A percentile compares a stretch with the other conserved stretches of the same genome.
These are phyloP conservation scores for Russula ochroleuca DNA, from an alignment of 768 basidiomycete species.

Conservation along the genomic window DNA sequence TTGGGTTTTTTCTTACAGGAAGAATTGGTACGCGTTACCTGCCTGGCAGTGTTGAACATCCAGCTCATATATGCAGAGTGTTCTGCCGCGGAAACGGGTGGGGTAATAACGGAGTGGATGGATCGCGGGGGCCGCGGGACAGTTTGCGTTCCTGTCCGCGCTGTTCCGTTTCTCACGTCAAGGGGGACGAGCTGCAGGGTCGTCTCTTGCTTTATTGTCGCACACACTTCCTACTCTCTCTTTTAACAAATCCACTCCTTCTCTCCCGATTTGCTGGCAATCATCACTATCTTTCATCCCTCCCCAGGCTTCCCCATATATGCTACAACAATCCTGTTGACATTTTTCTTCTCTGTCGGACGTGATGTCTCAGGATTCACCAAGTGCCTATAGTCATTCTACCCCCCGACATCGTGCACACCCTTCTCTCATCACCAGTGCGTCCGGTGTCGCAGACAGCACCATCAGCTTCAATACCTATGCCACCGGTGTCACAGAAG, in stretches of 20 bases:
- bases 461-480: slow-evolving; percentile 45
- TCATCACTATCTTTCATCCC: background rate
- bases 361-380: slow-evolving; percentile 15
- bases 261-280: background rate
- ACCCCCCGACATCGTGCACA: slow-evolving; percentile 35
- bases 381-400: background rate
- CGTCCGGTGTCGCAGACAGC: slow-evolving; percentile 54
- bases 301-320: background rate
- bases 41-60: background rate
- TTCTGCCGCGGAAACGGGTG: background rate
- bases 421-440: slow-evolving; percentile 48
- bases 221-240: background rate
- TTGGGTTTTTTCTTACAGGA: background rate
- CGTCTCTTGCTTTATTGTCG: background rate
- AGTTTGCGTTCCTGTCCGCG: too few species aligned
- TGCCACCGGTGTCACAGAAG: slow-evolving; percentile 34
- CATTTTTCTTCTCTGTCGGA: background rate
- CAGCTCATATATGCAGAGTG: background rate
- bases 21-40: background rate
- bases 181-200: too few species aligned
- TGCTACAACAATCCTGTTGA: background rate
- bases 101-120: too few species aligned
- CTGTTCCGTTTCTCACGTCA: background rate
- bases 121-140: too few species aligned
- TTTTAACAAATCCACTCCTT: background rate